These are phyloP conservation scores for Oryza officinalis DNA, from an alignment of 176 grass and related monocot species.

Conservation along the genomic window DNA sequence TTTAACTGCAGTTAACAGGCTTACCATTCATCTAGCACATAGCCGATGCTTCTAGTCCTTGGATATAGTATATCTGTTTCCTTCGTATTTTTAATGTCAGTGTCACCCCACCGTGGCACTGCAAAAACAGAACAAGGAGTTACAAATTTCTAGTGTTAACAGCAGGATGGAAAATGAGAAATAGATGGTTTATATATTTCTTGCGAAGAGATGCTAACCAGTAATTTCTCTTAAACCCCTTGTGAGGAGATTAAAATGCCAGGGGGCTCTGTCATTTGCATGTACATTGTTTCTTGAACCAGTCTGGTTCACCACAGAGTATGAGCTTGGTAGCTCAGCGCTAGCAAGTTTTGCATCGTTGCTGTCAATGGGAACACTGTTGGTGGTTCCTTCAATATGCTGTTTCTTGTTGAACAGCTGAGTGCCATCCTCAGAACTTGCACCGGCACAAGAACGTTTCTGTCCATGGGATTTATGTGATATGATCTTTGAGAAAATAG, in stretches of 20 bases:
- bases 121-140: not conserved
- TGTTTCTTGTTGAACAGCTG: conserved; percentile 30
- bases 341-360: conserved; percentile 1
- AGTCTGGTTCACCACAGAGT: not conserved
- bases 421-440: conserved; percentile 8
- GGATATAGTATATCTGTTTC: not conserved
- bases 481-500: not conserved
- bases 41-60: conserved; percentile 55
- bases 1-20: not conserved
- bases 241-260: conserved; percentile 57
- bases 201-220: conserved; percentile 35
- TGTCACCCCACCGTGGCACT: conserved; percentile 64
- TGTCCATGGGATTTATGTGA: conserved; percentile 35
- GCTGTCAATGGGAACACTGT: not conserved
- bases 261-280: conserved; percentile 27
- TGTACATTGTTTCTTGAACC: conserved; percentile 15
- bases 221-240: conserved; percentile 57
- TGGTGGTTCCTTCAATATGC: conserved; percentile 17
- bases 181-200: not conserved
- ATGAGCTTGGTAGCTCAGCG: not conserved
- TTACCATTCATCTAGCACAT: conserved; percentile 76
- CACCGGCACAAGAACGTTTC: conserved; percentile 29
- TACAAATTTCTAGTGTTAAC: not conserved
- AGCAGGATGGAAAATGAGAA: not conserved
- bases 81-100: conserved; percentile 26